Evolutionary conservation across 768 basidiomycete species (phyloP).

Genomic region (Agaricus blazei): DNA sequence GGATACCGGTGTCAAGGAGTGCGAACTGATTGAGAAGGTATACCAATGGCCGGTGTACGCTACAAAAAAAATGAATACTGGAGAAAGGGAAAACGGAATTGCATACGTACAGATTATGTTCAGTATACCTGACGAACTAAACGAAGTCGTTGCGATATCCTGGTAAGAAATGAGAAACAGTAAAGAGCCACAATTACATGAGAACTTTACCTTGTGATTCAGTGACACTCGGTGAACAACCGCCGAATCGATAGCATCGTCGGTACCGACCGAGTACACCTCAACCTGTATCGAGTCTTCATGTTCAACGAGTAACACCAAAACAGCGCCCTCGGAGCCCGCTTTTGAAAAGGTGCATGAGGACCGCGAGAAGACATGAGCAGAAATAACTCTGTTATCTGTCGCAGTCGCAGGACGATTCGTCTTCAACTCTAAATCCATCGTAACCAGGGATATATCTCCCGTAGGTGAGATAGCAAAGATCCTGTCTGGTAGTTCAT

Average conservation of each 20-base stretch:
- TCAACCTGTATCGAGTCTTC: slow-evolving; percentile 16
- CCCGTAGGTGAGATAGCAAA: slow-evolving; percentile 19
- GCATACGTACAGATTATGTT: slow-evolving; percentile 42
- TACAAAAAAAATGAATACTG: slow-evolving; percentile 17
- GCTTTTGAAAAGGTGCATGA: slow-evolving; percentile 10
- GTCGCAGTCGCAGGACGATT: slow-evolving; percentile 11
- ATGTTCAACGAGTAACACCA: not conserved
- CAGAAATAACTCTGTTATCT: slow-evolving; percentile 13
- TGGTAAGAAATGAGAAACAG: slow-evolving; percentile 15
- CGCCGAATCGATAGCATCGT: slow-evolving; percentile 24
- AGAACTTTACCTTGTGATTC: slow-evolving; percentile 23
- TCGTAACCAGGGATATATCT: slow-evolving; percentile 18
- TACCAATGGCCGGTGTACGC: slow-evolving; percentile 17
- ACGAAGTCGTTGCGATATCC: slow-evolving; percentile 35
- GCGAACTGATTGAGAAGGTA: slow-evolving; percentile 13
- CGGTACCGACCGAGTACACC: slow-evolving; percentile 27
- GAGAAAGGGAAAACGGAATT: not conserved
- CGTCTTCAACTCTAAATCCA: slow-evolving; percentile 20
- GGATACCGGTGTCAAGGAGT: slow-evolving; percentile 21
- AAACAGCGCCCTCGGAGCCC: not conserved
- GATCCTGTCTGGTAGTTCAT: slow-evolving; percentile 19
- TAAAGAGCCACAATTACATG: not conserved
- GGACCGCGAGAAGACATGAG: slow-evolving; percentile 16
- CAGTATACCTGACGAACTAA: slow-evolving; percentile 42
- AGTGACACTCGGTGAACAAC: slow-evolving; percentile 24